Evolutionary conservation across 345 rosid species (phyloP).

Genomic region (Salix purpurea): DNA sequence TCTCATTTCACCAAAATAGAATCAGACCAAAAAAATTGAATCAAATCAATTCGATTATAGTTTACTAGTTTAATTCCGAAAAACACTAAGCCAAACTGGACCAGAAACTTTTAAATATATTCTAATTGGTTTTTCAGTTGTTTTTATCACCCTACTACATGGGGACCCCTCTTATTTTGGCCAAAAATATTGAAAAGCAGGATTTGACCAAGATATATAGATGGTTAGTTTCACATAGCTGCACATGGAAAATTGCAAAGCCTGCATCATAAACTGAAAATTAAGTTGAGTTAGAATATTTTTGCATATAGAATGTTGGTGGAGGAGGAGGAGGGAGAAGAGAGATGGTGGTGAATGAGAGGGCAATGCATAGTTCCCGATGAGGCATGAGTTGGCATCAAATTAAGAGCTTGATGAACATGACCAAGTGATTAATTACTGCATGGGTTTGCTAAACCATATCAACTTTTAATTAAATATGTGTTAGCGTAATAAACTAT

Average conservation of each 20-base stretch:
- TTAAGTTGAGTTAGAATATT: not conserved
- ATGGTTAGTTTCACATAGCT: no score
- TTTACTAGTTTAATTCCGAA: no score
- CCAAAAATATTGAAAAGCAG: not conserved
- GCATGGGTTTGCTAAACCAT: slow-evolving; percentile 29
- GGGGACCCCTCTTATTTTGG: not conserved
- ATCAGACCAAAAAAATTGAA: no score
- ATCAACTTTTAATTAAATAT: slow-evolving; percentile 3
- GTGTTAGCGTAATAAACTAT: not conserved
- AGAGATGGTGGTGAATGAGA: not conserved
- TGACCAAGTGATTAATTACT: slow-evolving; percentile 31
- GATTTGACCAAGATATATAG: not conserved
- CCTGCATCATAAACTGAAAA: not conserved
- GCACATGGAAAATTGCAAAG: not conserved
- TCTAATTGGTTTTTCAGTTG: no score
- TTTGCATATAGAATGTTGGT: not conserved
- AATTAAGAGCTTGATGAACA: slow-evolving; percentile 34
- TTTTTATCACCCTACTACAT: not conserved
- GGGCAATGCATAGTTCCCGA: slow-evolving; percentile 23
- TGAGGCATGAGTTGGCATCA: slow-evolving; percentile 27
- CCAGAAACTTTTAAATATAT: no score
- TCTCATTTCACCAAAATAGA: no score
- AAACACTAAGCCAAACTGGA: no score
- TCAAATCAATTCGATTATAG: no score
- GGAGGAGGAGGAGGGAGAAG: not conserved